These are phyloP conservation scores for Vicia sativa DNA, from an alignment of 306 rosid species.

Conservation along the genomic window DNA sequence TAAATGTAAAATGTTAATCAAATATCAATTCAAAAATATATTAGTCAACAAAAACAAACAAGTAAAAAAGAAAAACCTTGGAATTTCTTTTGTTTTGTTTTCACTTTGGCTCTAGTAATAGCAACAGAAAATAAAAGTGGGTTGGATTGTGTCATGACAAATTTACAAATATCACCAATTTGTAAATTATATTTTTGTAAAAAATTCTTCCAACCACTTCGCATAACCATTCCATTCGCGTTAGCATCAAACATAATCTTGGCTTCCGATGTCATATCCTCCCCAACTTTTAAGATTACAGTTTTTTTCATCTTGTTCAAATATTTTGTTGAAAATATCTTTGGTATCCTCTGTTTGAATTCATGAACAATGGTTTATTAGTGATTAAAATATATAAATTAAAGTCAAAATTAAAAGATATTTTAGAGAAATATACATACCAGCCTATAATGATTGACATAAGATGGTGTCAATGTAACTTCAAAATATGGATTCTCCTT, in stretches of 20 bases:
- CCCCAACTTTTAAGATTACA: neutral
- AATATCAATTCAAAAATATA: no score
- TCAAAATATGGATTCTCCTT: neutral
- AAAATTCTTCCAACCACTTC: neutral
- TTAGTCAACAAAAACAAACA: no score
- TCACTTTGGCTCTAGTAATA: neutral
- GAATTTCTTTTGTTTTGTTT: neutral
- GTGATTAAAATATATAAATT: neutral
- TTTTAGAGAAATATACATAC: neutral
- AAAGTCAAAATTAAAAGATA: neutral
- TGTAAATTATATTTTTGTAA: neutral
- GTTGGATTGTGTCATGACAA: neutral
- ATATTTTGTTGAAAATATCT: neutral
- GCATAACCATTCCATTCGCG: neutral
- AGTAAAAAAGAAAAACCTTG: no score
- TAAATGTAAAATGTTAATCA: no score
- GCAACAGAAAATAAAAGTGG: neutral
- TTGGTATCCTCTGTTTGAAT: neutral
- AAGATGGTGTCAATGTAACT: neutral
- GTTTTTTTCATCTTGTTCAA: neutral
- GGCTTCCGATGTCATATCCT: neutral
- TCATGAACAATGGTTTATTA: neutral
- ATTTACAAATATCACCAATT: neutral
- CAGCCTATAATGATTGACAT: neutral
- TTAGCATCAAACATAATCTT: neutral